Evolutionary conservation across 164 flowering plant genomes (phyloP).

Genomic region (Liquidambar formosana): DNA sequence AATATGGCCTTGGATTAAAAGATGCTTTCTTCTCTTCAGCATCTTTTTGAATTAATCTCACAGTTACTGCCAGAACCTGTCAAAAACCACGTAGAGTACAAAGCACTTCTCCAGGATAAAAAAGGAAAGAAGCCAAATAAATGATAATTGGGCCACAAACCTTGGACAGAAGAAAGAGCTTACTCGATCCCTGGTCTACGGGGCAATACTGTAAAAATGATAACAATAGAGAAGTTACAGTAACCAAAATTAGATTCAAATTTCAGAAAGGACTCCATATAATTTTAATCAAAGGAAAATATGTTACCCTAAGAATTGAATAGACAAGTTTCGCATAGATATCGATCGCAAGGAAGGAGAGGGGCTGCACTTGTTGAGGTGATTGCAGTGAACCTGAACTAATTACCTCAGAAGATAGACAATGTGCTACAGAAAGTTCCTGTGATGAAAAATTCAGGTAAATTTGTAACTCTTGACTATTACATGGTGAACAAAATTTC

Average conservation of each 20-base stretch:
- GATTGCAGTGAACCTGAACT: constrained; percentile 48
- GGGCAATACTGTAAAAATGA: constrained; percentile 40
- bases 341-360: constrained; percentile 84
- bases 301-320: constrained; percentile 68
- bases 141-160: constrained; percentile 30
- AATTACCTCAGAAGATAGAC: constrained; percentile 59
- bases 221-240: neutral
- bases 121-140: neutral
- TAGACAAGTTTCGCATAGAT: constrained; percentile 77
- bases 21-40: constrained; percentile 80
- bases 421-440: constrained; percentile 89
- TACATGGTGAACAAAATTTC: neutral
- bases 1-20: constrained; percentile 91
- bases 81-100: neutral
- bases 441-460: constrained; percentile 20
- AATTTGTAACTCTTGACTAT: neutral
- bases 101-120: neutral
- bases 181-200: constrained; percentile 68
- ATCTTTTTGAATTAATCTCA: constrained; percentile 75
- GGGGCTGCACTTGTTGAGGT: constrained; percentile 53
- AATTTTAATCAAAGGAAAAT: constrained; percentile 1
- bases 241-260: neutral
- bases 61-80: constrained; percentile 78
- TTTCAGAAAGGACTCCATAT: neutral
- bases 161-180: constrained; percentile 66